phyloP scores from a whole-genome alignment of 1,284 basidiomycete genomes.

The Ganoderma multipileum region DNA sequence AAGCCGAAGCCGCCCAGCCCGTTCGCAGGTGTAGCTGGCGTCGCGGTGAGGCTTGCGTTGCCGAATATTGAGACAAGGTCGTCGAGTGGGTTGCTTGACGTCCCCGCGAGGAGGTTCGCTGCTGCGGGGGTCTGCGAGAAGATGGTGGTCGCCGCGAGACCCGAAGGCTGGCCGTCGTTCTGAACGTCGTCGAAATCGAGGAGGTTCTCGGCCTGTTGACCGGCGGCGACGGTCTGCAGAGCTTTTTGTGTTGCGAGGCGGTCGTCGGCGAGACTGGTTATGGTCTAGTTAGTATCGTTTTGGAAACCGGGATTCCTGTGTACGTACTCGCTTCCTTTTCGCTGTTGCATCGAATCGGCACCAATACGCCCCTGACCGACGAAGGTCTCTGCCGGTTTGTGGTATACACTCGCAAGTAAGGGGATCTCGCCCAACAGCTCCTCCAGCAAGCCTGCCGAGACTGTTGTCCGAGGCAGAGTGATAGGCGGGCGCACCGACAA shows the following conservation, averaged over 20 bases:
- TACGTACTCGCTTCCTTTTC: slow-evolving; percentile 68
- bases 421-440: slow-evolving; percentile 92
- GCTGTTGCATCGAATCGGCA: slow-evolving; percentile 82
- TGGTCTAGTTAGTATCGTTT: slow-evolving; percentile 13
- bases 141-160: slow-evolving; percentile 77
- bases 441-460: slow-evolving; percentile 90
- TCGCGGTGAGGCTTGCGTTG: slow-evolving; percentile 43
- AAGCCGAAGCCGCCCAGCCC: slow-evolving; percentile 39
- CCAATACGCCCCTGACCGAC: slow-evolving; percentile 87
- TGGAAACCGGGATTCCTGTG: slow-evolving; percentile 12
- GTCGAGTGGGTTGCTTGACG: slow-evolving; percentile 86
- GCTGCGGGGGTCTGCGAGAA: slow-evolving; percentile 77
- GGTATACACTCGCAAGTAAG: slow-evolving; percentile 91
- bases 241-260: slow-evolving; percentile 82
- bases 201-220: slow-evolving; percentile 94
- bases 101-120: slow-evolving; percentile 70
- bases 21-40: slow-evolving; percentile 29
- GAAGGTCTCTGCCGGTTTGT: slow-evolving; percentile 94
- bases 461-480: slow-evolving; percentile 89
- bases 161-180: slow-evolving; percentile 67
- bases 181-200: slow-evolving; percentile 87
- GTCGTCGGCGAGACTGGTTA: slow-evolving; percentile 60
- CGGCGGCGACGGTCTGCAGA: slow-evolving; percentile 86
- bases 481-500: slow-evolving; percentile 93
- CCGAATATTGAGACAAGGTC: slow-evolving; percentile 92